Percentiles rank a stretch among this genome's conserved stretches.
phyloP scores from a whole-genome alignment of 2,329 filamentous ascomycete species.

The Diaporthe humulicola region DNA sequence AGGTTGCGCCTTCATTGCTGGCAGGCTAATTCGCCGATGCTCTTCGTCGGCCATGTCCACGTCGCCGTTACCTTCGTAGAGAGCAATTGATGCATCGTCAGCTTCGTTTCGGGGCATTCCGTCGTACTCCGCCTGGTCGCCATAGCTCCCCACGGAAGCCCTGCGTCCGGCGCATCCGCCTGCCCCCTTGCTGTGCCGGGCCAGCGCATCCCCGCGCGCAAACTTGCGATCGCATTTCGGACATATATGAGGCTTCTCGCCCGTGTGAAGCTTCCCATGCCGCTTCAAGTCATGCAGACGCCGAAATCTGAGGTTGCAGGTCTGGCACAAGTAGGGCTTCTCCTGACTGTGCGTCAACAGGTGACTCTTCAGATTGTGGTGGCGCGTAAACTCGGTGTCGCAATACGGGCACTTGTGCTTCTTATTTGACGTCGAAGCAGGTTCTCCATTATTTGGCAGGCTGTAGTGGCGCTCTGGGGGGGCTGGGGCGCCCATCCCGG shows the following conservation, averaged over 20 bases:
- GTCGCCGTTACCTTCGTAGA: constrained; percentile 71
- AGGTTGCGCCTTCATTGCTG: constrained; percentile 81
- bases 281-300: constrained; percentile 95
- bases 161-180: constrained; percentile 94
- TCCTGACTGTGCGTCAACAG: constrained; percentile 98
- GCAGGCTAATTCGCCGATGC: constrained; percentile 76
- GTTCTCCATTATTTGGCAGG: constrained; percentile 61
- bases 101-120: constrained; percentile 62
- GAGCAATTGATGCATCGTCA: constrained; percentile 70
- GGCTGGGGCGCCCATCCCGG: constrained; percentile 59
- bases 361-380: constrained; percentile 98
- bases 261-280: constrained; percentile 96
- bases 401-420: constrained; percentile 98
- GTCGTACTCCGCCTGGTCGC: constrained; percentile 80
- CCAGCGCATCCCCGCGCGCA: constrained; percentile 93
- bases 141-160: constrained; percentile 87
- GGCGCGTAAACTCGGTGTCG: constrained; percentile 94
- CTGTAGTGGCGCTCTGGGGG: constrained; percentile 65
- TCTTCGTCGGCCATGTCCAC: constrained; percentile 72
- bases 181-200: constrained; percentile 94
- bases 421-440: constrained; percentile 79
- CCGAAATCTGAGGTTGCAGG: constrained; percentile 93
- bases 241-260: constrained; percentile 94
- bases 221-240: constrained; percentile 96
- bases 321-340: constrained; percentile 94